Base-by-base conservation (phyloP, 257 asterid genomes). In the Pogostemon cablin region DNA sequence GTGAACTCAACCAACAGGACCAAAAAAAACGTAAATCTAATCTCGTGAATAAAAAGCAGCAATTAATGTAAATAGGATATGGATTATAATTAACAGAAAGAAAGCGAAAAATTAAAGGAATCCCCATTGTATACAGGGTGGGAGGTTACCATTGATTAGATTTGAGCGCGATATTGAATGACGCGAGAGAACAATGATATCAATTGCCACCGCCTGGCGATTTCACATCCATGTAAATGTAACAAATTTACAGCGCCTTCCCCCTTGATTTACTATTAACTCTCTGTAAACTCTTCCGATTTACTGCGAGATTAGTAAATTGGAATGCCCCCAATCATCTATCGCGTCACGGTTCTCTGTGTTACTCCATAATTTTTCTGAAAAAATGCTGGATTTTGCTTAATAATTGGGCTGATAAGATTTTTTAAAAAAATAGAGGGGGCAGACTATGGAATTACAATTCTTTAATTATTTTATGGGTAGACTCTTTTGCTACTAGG, bases 101-200 rank as follows among this genome's bases (percentile, higher is more conserved):
- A 34, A 41, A 75, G 10, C 9, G 37, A 17, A 34, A 49, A 6
- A 25, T 41, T 50, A 25, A 3, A 4, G 34, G 4, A 2, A 0
- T 17, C 59, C 17, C 67, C 48, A 39, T 39, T 42, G 12, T 35
- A 38, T 1, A 7, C 4, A 39, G 25, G 10, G 10, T 5, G 39
- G 55, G 53, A 20, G 46, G 59, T 38, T 78, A 81, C 83, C 86
- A 81, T 78, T 40, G 72, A 66, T 70, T 68, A 59, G 60, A 68
- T 69, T 58, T 67, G 74, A 49, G 77, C 81, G 62, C 73, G 77
- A 46, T 71, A 68, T 7, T 64, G 66, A 62, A 56, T 17, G 57
- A 68, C 66, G 6, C 32, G 10, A 60, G 67, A 75, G 46, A 75
- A 62, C 68, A 67, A 7, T 68, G 74, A 62, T 48, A 59, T 65